A percentile compares a stretch with the other conserved stretches of the same genome.
phyloP scores from a whole-genome alignment of 164 flowering plant genomes.

The Chloranthus sessilifolius region DNA sequence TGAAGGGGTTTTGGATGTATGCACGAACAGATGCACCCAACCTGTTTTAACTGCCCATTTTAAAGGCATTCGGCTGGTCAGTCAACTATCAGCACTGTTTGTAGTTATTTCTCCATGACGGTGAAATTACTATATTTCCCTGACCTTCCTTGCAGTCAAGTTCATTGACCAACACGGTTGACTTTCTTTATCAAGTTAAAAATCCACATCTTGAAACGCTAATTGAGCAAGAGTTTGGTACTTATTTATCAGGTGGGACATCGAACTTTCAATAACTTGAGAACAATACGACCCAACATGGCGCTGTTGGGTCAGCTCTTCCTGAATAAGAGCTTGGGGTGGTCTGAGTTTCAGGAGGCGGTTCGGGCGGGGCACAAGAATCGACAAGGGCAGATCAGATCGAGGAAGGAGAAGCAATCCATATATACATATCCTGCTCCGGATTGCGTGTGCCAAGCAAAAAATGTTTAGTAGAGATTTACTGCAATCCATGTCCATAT shows the following conservation, averaged over 20 bases:
- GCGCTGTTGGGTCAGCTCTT: constrained; percentile 79
- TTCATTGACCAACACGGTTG: too few species aligned
- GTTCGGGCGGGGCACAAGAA: constrained; percentile 73
- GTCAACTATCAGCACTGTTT: too few species aligned
- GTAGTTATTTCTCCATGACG: too few species aligned
- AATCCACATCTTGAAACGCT: too few species aligned
- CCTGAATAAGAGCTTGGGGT: constrained; percentile 73
- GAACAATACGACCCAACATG: constrained; percentile 96
- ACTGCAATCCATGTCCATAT: too few species aligned
- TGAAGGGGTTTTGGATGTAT: too few species aligned
- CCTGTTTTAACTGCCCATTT: too few species aligned
- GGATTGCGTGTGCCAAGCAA: constrained; percentile 82
- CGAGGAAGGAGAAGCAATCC: constrained; percentile 67
- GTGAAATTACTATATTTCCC: neutral
- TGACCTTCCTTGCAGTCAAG: too few species aligned
- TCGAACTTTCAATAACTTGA: constrained; percentile 71
- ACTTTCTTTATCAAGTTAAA: too few species aligned
- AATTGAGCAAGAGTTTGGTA: neutral
- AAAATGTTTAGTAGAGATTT: neutral
- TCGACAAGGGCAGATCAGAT: constrained; percentile 74
- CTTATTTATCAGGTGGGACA: constrained; percentile 65
- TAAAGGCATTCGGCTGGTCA: too few species aligned
- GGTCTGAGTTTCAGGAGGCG: constrained; percentile 72
- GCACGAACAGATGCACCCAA: too few species aligned
- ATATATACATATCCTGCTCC: constrained; percentile 94